Evolutionary conservation across 2,329 filamentous ascomycete species (phyloP), one percentile per base, ranked within the genome.

Genomic region (Diaporthe batatas): DNA sequence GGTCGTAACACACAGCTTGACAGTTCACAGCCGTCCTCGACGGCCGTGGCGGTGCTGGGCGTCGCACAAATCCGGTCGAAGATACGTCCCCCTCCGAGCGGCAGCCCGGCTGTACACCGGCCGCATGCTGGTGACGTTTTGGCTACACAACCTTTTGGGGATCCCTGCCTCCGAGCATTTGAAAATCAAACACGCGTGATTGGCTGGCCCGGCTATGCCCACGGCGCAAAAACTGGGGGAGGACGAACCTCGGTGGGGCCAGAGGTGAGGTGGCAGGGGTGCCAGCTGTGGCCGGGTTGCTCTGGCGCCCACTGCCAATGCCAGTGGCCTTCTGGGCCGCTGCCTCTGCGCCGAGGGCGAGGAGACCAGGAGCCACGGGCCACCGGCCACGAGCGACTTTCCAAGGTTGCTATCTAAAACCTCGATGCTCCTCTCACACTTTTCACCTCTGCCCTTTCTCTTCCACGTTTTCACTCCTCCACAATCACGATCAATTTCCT

Each of bases 381-480:
- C 55, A 57, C 42, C 21, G 68, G 55, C 67, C 68, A 68, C 44
- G 29, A 25, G 51, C 18, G 36, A 59, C 44, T 49, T 71, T 68
- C 54, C 64, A 58, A 51, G 39, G 72, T 58, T 72, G 72, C 70
- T 44, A 74, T 72, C 73, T 73, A 74, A 74, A 74, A 74, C 73
- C 70, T 75, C 71, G 67, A 44, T 51, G 34, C 65, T 74, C 53
- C 69, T 73, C 73, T 68, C 74, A 58, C 70, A 59, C 65, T 74
- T 72, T 71, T 65, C 39, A 62, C 49, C 44, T 10, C 21, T 18
- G 3, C 25, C 57, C 73, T 64, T 65, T n/a, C 21, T 51, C 59
- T 54, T 23, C 42, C 47, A 55, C 36, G 62, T 64, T 70, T 69
- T 68, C 42, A 23, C 47, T 71, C 53, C 59, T 71, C 58, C 65